phyloP scores from a whole-genome alignment of 2,329 filamentous ascomycete genomes.

The Chaetomium sp. region DNA sequence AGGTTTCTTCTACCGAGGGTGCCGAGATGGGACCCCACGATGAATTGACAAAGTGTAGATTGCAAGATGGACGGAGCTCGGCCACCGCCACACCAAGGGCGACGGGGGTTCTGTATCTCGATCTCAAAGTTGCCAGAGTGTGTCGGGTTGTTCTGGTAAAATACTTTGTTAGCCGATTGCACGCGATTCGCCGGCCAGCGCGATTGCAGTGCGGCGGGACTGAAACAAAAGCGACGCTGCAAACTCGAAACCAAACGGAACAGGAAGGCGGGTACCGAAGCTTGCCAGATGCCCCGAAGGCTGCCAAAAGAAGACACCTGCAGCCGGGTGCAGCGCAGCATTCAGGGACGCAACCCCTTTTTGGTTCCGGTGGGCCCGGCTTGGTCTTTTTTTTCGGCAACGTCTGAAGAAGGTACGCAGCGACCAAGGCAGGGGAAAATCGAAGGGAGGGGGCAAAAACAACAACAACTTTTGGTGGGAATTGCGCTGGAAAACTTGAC shows the following conservation, averaged over 20 bases:
- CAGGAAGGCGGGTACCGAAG: conserved; percentile 7
- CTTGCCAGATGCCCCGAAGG: neutral
- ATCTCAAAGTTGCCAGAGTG: conserved; percentile 6
- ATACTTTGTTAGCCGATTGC: conserved; percentile 14
- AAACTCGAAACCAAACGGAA: conserved; percentile 6
- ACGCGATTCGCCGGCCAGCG: conserved; percentile 9
- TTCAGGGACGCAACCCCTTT: no score
- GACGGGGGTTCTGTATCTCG: conserved; percentile 1
- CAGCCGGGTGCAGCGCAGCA: neutral
- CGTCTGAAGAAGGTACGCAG: no score
- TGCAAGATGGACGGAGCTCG: no score
- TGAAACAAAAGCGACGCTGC: conserved; percentile 18
- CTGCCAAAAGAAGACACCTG: neutral
- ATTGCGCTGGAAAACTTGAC: no score
- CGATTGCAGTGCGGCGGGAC: conserved; percentile 11
- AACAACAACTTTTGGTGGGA: no score
- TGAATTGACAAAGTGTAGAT: no score
- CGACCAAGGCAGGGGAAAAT: no score
- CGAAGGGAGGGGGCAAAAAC: no score
- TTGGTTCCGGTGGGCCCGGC: no score
- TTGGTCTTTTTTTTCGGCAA: no score
- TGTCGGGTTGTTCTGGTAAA: neutral
- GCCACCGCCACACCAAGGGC: neutral
- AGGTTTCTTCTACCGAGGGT: no score
- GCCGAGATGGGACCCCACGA: no score